Evolutionary conservation across 208 protist genomes (phyloP).

Genomic region (Acanthamoeba royreba): DNA sequence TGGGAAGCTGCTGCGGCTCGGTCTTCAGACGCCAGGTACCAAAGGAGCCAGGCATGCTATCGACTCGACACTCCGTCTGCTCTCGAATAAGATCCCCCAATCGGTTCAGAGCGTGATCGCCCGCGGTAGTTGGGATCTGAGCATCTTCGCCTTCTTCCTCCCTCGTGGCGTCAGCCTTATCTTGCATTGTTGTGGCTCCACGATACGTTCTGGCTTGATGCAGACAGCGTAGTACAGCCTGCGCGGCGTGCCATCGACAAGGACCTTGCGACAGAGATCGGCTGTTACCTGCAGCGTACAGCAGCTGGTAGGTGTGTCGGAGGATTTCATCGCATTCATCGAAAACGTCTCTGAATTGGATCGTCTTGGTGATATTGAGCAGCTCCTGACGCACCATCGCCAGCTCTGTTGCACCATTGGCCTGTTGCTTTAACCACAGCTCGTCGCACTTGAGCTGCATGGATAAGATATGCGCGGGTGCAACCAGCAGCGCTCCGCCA

Average conservation of each 20-base stretch:
- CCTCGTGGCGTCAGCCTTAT: neutral
- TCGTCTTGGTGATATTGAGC: neutral
- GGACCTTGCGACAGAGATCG: neutral
- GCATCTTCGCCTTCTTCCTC: neutral
- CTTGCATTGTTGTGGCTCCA: neutral
- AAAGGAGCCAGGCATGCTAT: neutral
- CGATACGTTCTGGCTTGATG: neutral
- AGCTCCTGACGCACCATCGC: neutral
- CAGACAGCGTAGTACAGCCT: neutral
- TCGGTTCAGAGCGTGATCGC: neutral
- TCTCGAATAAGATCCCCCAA: neutral
- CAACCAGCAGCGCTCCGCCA: neutral
- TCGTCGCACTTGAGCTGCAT: neutral
- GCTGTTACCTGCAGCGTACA: neutral
- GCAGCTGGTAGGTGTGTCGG: neutral
- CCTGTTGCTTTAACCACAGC: neutral
- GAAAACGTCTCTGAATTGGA: no score
- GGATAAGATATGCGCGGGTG: neutral
- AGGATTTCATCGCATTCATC: constrained; percentile 40
- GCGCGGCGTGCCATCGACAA: neutral
- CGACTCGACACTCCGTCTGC: neutral
- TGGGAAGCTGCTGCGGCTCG: no score
- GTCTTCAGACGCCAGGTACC: neutral
- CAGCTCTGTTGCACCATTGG: neutral
- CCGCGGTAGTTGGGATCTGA: no score